Base-by-base conservation (phyloP, 352 stramenopile species). In the Pythium graminicola region DNA sequence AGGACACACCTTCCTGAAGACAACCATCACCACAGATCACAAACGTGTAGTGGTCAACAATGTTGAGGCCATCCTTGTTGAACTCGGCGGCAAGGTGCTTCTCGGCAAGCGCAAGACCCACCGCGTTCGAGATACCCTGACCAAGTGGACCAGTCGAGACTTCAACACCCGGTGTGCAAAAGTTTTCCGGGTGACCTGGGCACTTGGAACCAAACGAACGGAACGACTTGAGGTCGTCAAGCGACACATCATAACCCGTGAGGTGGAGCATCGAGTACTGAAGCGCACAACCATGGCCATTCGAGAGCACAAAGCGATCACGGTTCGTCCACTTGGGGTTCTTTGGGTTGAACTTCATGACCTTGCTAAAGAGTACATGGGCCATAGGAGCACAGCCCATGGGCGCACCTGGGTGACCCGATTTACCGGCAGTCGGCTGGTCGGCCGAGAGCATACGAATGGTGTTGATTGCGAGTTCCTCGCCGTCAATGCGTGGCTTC, bases 201-300 rank as follows among this genome's bases (percentile, higher is more conserved):
- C 95, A 98, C 60, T 91, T 95, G 65, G 78, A 96, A 52, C 87
- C 91, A 33, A 98, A 79, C 70, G 98, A 88, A 51, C 97, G 93
- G 80, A 99, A 99, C 36, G 76, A 67, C 70, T 98, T 98, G 36
- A 99, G 81, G 70, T 99, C 94, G n/a, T 99, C 95, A 35, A 98
- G 79, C 26, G 80, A 77, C 19, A 98, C 64, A 64, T 96, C 88
- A 76, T 95, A 97, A 51, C 97, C 97, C 41, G 87, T 96, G 26
- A 99, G 82, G 73, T 99, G 93, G 54, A 99, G 83, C 97, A 99
- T 99, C 39, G 85, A 89, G 82, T 99, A 99, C 71, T 98, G 95
- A 49, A 99, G 84, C 29, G 96, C 96, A 76, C 96, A 99, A 27
- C 90, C 94, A 75, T 99, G 97, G 55, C 97, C 97, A 72, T 99